Base-by-base conservation (phyloP, 2,329 filamentous ascomycete genomes). In the Fusarium incarnatum region DNA sequence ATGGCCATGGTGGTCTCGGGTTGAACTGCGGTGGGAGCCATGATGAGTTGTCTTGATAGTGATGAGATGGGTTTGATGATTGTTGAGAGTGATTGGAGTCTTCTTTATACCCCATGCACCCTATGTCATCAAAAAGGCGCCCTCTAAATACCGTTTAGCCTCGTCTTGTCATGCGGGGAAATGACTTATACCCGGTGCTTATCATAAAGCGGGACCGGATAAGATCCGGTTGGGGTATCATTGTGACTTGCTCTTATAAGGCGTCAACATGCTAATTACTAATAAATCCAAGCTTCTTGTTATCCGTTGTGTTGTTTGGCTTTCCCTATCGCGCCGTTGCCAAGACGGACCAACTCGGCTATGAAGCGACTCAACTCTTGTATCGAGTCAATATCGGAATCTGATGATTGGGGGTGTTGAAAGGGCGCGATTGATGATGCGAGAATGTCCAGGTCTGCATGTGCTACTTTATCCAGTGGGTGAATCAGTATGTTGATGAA, bases 151-250 rank as follows among this genome's bases (percentile, higher is more conserved):
- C 42, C 23, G 28, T 41, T 40, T 47, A 27, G 12, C 11, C 22
- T 42, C 15, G 15, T 12, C n/a, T 11, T 18, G 23, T 23, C 49
- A 49, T 48, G 60, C 49, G 48, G 65, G 52, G 62, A 50, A 52
- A n/a, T 22, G 37, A 46, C 59, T 60, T 42, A 56, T 12, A 44
- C 8, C 5, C 1, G 10, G 11, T 28, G 52, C 53, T 65, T 64
- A 64, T 65, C 46, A 30, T 64, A 46, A 64, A 64, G 61, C 53
- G 60, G 61, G 61, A 18, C 60, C 56, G 59, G 59, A 7, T 15
- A 18, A 5, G 3, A 16, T 8, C 59, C 56, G 59, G 45, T 12
- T 18, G 2, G 30, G 8, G 13, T 27, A 32, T 16, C 5, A 60
- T 50, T 11, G 13, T 11, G 15, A 5, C 8, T 32, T 32, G 30